Conservation (phyloP, 345 rosid genomes). For the Populus euphratica region DNA sequence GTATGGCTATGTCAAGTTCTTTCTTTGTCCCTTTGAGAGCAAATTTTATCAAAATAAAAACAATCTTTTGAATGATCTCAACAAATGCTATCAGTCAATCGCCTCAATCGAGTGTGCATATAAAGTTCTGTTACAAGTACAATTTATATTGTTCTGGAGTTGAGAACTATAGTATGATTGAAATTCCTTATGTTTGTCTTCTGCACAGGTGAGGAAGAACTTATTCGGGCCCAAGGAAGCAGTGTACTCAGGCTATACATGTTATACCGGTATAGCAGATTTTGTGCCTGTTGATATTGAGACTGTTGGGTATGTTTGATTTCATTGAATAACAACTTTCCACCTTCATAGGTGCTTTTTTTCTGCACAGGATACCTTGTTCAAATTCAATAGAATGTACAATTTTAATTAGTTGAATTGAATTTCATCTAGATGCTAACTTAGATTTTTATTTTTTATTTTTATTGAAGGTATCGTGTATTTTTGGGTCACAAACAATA, state of each 20-base stretch:
- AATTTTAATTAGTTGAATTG: neutral
- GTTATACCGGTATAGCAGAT: constrained; percentile 94
- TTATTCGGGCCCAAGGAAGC: constrained; percentile 76
- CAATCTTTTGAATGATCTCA: constrained; percentile 3
- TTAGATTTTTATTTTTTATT: constrained; percentile 1
- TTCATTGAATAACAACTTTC: constrained; percentile 8
- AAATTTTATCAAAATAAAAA: neutral
- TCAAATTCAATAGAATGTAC: neutral
- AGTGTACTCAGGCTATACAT: constrained; percentile 79
- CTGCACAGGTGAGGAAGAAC: constrained; percentile 67
- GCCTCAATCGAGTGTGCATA: neutral
- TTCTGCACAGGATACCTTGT: neutral
- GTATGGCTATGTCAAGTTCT: constrained; percentile 32
- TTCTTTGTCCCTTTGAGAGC: neutral
- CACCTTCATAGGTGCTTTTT: neutral
- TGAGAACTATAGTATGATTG: neutral
- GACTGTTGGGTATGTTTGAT: constrained; percentile 69
- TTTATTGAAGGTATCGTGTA: constrained; percentile 64
- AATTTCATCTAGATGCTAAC: constrained; percentile 6
- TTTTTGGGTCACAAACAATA: constrained; percentile 95
- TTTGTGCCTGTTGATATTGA: constrained; percentile 88
- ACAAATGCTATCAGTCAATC: neutral
- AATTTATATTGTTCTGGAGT: neutral
- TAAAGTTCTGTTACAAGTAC: neutral
- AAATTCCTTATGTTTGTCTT: neutral